Evolutionary conservation across 257 asterid genomes (phyloP).

Genomic region (Solanum medicagineum): DNA sequence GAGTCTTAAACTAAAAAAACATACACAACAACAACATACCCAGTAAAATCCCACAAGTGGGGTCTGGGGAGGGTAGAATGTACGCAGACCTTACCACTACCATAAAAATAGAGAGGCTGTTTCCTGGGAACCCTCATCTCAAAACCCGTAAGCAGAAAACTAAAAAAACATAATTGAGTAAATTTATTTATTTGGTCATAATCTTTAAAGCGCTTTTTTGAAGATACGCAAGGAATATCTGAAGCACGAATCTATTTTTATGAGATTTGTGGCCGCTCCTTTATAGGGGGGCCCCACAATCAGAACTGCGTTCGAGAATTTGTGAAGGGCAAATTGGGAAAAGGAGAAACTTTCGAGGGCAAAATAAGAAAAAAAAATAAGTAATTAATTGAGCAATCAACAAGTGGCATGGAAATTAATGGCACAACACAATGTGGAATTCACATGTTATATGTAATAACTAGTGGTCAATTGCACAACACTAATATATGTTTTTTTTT

Average conservation of each 20-base stretch:
- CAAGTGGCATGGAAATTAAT: neutral
- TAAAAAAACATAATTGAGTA: neutral
- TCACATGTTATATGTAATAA: neutral
- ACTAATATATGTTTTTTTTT: no score
- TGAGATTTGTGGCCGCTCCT: neutral
- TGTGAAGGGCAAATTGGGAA: neutral
- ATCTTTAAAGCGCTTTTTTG: neutral
- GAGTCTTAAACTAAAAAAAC: neutral
- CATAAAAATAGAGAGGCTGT: no score
- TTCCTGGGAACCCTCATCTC: no score
- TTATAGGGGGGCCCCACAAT: neutral
- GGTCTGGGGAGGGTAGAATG: no score
- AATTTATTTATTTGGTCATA: neutral
- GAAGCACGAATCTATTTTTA: neutral
- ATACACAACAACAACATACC: no score
- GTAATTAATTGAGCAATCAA: neutral
- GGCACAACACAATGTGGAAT: neutral
- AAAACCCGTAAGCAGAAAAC: no score
- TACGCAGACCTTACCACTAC: no score
- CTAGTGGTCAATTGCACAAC: no score
- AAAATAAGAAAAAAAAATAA: neutral
- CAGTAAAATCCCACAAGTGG: no score
- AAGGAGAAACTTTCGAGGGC: neutral
- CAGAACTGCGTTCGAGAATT: neutral
- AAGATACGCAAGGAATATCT: neutral